Percentiles rank a stretch among this genome's conserved stretches.
Conservation (phyloP, 176 grass and related monocot genomes). For the Oryza punctata region DNA sequence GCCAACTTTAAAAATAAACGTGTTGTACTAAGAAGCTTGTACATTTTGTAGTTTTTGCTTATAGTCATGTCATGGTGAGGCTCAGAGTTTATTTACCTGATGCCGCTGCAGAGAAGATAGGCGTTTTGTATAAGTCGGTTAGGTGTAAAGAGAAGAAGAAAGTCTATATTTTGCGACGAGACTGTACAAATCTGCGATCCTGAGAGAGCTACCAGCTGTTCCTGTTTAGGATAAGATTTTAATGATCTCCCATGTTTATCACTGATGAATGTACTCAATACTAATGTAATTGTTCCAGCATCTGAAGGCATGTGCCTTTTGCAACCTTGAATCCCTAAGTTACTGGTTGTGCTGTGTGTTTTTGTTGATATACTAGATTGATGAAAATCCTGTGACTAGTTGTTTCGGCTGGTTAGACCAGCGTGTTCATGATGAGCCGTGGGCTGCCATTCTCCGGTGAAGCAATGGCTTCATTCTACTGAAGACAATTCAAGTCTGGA, state of each 20-base stretch:
- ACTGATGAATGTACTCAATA: conserved; percentile 31
- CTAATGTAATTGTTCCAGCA: conserved; percentile 32
- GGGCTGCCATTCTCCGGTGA: background rate
- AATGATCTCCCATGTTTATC: conserved; percentile 25
- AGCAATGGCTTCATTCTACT: background rate
- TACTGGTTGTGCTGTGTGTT: background rate
- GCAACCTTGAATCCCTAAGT: background rate
- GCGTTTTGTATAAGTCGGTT: conserved; percentile 68
- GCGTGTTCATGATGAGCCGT: background rate
- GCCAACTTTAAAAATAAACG: conserved; percentile 67
- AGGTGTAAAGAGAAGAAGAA: conserved; percentile 72
- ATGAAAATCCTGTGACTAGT: background rate
- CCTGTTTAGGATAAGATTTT: conserved; percentile 36
- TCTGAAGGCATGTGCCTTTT: conserved; percentile 5
- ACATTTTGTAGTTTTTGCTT: conserved; percentile 92
- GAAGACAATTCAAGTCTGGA: background rate
- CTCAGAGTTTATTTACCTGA: conserved; percentile 61
- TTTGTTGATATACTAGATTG: background rate
- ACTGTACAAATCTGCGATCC: conserved; percentile 78
- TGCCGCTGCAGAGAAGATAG: conserved; percentile 70
- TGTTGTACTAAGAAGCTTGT: conserved; percentile 75
- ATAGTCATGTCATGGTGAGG: conserved; percentile 57
- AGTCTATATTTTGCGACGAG: conserved; percentile 61
- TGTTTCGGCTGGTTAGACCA: background rate
- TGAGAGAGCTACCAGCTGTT: conserved; percentile 37